Conservation (phyloP, 371 early-diverging fungal species). For the Mucor circinelloides region DNA sequence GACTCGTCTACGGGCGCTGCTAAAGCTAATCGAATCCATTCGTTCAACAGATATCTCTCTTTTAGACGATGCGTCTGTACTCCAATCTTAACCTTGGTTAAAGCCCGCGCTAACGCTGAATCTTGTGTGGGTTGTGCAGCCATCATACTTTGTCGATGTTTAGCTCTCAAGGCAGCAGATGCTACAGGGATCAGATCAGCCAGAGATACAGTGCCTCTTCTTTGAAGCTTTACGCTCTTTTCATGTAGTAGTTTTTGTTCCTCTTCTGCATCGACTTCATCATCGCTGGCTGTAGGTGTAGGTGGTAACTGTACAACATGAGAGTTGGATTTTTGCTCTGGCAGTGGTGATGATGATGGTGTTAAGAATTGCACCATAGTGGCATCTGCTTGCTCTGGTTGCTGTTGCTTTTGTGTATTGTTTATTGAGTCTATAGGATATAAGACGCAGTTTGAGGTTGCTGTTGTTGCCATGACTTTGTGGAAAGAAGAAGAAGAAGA, state of each 20-base stretch:
- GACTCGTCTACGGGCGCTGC: slow-evolving; percentile 39
- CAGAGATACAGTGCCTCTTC: slow-evolving; percentile 29
- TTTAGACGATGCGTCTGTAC: slow-evolving; percentile 43
- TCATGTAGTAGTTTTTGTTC: slow-evolving; percentile 3
- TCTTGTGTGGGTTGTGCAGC: slow-evolving; percentile 4
- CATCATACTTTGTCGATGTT: not conserved
- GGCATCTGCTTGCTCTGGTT: not conserved
- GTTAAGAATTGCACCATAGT: not conserved
- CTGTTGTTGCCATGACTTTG: not conserved
- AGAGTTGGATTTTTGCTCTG: not conserved
- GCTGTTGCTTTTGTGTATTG: not conserved
- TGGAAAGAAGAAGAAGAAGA: not conserved
- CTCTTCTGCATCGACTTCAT: slow-evolving; percentile 13
- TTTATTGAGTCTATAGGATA: not conserved
- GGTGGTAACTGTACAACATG: slow-evolving; percentile 15
- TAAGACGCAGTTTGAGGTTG: not conserved
- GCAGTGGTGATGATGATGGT: not conserved
- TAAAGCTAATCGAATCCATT: slow-evolving; percentile 53
- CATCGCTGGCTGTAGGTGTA: slow-evolving; percentile 25
- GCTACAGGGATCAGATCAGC: slow-evolving; percentile 48
- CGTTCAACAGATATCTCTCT: slow-evolving; percentile 43
- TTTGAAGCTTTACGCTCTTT: slow-evolving; percentile 6
- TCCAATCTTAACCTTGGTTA: slow-evolving; percentile 43
- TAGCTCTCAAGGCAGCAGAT: slow-evolving; percentile 35
- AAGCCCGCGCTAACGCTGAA: slow-evolving; percentile 39